These are phyloP conservation scores for Sisymbrium altissimum DNA, from an alignment of 345 rosid genomes.

Conservation along the genomic window DNA sequence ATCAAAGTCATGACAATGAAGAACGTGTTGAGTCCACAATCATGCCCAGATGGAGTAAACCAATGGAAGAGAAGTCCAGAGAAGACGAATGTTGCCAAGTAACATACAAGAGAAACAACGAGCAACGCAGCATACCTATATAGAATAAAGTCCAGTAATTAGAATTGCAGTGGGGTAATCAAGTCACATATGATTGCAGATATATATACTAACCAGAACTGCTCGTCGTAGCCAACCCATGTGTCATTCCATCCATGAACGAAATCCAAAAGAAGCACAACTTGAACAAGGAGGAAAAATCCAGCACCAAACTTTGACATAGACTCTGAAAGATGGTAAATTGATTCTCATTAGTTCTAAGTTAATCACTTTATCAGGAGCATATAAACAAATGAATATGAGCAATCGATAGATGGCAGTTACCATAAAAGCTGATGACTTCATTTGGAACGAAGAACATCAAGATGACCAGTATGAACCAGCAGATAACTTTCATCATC, in stretches of 20 bases:
- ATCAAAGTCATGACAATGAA: slow-evolving; percentile 75
- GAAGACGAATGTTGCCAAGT: slow-evolving; percentile 74
- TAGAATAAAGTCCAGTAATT: not conserved
- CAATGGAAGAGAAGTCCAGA: slow-evolving; percentile 96
- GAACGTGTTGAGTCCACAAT: slow-evolving; percentile 94
- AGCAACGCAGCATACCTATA: slow-evolving; percentile 79
- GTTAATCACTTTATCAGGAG: not conserved
- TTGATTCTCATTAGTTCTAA: not conserved
- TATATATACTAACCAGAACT: slow-evolving; percentile 77
- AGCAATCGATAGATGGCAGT: slow-evolving; percentile 1
- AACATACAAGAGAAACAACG: slow-evolving; percentile 84
- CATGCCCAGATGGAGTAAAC: slow-evolving; percentile 97
- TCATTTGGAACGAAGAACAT: slow-evolving; percentile 98
- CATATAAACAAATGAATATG: not conserved
- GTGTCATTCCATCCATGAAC: slow-evolving; percentile 99
- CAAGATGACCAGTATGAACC: slow-evolving; percentile 85
- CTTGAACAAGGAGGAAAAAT: slow-evolving; percentile 93
- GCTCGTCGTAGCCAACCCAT: slow-evolving; percentile 95
- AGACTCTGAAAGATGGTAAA: slow-evolving; percentile 50
- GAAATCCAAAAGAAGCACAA: slow-evolving; percentile 96
- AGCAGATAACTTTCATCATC: slow-evolving; percentile 91
- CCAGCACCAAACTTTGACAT: slow-evolving; percentile 96
- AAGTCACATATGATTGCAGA: not conserved
- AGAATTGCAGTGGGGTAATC: not conserved
- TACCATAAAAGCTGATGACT: slow-evolving; percentile 84